phyloP scores from a whole-genome alignment of 2,329 filamentous ascomycete genomes.

The Dactylellina leptospora region DNA sequence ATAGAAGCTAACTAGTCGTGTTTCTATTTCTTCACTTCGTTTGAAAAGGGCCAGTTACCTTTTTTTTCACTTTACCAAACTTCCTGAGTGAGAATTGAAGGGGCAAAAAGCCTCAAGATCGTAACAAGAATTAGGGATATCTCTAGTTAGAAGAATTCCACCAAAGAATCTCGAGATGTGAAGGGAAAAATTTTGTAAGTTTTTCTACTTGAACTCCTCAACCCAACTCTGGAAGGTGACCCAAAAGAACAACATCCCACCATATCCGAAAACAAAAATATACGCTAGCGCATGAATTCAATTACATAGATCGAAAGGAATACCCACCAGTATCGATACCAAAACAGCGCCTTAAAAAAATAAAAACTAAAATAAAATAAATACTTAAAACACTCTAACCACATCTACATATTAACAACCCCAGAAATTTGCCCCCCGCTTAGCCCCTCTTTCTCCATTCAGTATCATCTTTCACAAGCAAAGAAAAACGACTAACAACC shows the following conservation, averaged over 20 bases:
- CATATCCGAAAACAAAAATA: background rate
- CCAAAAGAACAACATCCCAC: background rate
- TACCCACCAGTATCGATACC: constrained; percentile 4
- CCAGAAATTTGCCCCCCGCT: background rate
- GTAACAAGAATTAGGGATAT: too few species aligned
- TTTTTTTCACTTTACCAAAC: too few species aligned
- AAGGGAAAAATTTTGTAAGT: constrained; percentile 8
- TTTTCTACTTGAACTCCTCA: constrained; percentile 26
- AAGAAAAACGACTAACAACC: too few species aligned
- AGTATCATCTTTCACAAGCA: background rate
- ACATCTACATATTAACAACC: background rate
- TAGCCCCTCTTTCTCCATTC: too few species aligned
- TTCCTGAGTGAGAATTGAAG: too few species aligned
- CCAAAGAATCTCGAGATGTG: too few species aligned
- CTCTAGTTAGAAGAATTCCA: too few species aligned
- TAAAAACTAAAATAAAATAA: background rate
- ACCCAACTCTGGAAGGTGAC: constrained; percentile 39
- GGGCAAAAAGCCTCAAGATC: too few species aligned
- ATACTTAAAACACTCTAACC: background rate
- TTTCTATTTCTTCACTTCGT: background rate
- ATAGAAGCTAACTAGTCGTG: too few species aligned
- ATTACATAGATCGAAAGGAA: too few species aligned
- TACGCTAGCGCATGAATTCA: too few species aligned
- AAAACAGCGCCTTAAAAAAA: background rate
- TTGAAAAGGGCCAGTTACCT: too few species aligned